Evolutionary conservation across 345 rosid genomes (phyloP).

Genomic region (Eutrema yunnanense): DNA sequence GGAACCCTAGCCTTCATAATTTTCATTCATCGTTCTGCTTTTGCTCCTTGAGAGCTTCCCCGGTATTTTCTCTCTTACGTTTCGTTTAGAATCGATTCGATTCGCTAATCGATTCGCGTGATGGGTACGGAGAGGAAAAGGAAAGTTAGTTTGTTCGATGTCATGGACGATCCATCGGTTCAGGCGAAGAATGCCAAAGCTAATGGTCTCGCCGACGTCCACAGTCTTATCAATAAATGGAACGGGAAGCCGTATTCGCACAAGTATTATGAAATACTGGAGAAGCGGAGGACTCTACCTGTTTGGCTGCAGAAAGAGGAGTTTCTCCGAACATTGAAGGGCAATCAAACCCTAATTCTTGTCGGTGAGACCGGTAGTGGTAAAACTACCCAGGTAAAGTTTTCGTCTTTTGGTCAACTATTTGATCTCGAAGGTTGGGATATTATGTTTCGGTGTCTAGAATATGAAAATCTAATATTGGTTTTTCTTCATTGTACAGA

Average conservation of each 20-base stretch:
- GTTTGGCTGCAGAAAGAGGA: constrained; percentile 97
- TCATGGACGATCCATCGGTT: constrained; percentile 64
- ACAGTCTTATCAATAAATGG: constrained; percentile 55
- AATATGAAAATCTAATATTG: background rate
- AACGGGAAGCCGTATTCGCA: constrained; percentile 73
- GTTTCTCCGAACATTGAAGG: constrained; percentile 51
- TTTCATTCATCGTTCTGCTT: background rate
- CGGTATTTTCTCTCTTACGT: background rate
- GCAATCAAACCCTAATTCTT: constrained; percentile 61
- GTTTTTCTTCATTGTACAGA: constrained; percentile 46
- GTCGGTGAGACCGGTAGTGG: constrained; percentile 99
- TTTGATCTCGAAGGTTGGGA: background rate
- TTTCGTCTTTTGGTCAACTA: background rate
- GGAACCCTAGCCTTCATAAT: constrained; percentile 11
- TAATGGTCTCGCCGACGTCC: constrained; percentile 20
- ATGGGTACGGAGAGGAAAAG: constrained; percentile 94
- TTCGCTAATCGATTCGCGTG: background rate
- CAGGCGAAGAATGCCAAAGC: constrained; percentile 33
- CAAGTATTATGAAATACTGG: constrained; percentile 70
- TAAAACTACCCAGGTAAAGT: constrained; percentile 87
- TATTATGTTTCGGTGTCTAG: background rate
- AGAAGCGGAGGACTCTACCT: constrained; percentile 77
- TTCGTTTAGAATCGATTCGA: background rate
- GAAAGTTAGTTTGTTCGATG: constrained; percentile 91
- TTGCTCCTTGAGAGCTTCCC: background rate